Percentiles rank a stretch among this genome's conserved stretches.
These are phyloP conservation scores for Neofusicoccum kwambonambiense DNA, from an alignment of 2,329 filamentous ascomycete species.

Conservation along the genomic window DNA sequence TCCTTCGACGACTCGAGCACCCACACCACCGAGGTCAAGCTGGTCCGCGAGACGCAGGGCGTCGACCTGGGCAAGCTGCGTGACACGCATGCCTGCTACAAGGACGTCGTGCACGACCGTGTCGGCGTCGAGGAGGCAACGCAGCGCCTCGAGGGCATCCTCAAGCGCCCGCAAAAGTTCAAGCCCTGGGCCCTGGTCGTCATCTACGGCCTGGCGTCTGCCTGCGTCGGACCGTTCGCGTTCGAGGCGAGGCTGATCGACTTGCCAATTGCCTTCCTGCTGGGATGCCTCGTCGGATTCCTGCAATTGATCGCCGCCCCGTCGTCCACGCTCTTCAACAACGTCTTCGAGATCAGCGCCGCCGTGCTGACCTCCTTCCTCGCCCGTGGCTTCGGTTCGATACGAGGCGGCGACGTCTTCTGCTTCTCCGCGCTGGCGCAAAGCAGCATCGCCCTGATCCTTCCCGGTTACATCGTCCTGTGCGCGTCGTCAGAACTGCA, in stretches of 20 bases:
- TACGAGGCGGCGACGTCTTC: slow-evolving; percentile 45
- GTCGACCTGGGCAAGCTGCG: slow-evolving; percentile 72
- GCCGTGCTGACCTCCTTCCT: slow-evolving; percentile 51
- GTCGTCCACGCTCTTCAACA: slow-evolving; percentile 66
- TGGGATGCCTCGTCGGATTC: slow-evolving; percentile 71
- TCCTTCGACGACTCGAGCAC: slow-evolving; percentile 76
- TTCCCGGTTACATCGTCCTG: slow-evolving; percentile 53
- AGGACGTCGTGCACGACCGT: slow-evolving; percentile 77
- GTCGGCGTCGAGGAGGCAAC: slow-evolving; percentile 71
- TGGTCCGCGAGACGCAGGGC: slow-evolving; percentile 67
- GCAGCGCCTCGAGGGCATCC: slow-evolving; percentile 61
- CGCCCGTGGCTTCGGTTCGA: slow-evolving; percentile 50
- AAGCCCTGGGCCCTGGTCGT: slow-evolving; percentile 52
- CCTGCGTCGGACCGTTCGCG: slow-evolving; percentile 74
- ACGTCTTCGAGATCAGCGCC: slow-evolving; percentile 51
- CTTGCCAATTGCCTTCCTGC: slow-evolving; percentile 71
- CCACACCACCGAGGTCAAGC: slow-evolving; percentile 77
- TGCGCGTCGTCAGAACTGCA: slow-evolving; percentile 51
- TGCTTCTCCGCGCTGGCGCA: slow-evolving; percentile 54
- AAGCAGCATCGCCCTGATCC: slow-evolving; percentile 50
- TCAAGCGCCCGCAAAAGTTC: slow-evolving; percentile 56
- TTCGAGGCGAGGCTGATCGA: slow-evolving; percentile 77
- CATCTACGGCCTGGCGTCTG: slow-evolving; percentile 74
- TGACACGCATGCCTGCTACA: slow-evolving; percentile 75
- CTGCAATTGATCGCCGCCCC: slow-evolving; percentile 75